phyloP scores from a whole-genome alignment of 2,329 filamentous ascomycete genomes.

The Sporothrix globosa region DNA sequence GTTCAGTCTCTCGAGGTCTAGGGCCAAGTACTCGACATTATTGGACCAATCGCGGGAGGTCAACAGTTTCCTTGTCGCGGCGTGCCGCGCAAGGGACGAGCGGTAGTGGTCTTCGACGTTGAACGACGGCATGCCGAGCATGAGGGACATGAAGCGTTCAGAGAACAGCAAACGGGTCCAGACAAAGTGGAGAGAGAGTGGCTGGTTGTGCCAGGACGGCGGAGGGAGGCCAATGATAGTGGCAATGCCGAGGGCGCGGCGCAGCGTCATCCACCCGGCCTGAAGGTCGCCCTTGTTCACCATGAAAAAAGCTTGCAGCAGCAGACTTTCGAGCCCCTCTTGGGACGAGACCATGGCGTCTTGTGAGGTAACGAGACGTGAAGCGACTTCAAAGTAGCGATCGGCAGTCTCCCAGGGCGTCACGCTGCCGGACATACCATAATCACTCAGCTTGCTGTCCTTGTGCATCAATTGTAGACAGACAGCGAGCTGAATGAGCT shows the following conservation, averaged over 20 bases:
- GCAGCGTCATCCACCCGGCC: constrained; percentile 49
- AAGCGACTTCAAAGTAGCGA: constrained; percentile 27
- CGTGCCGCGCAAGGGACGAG: constrained; percentile 33
- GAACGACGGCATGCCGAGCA: constrained; percentile 50
- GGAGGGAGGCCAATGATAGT: constrained; percentile 10
- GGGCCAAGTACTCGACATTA: constrained; percentile 34
- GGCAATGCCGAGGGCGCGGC: constrained; percentile 47
- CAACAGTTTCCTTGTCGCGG: constrained; percentile 29
- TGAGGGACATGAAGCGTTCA: constrained; percentile 52
- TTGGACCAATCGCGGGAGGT: constrained; percentile 32
- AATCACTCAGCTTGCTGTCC: constrained; percentile 37
- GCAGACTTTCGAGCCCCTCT: constrained; percentile 54
- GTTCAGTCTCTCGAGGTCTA: constrained; percentile 43
- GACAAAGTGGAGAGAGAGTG: constrained; percentile 43
- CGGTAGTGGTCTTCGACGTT: constrained; percentile 35
- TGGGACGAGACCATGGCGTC: constrained; percentile 50
- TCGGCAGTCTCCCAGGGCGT: constrained; percentile 35
- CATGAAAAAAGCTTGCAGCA: constrained; percentile 51
- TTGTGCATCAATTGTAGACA: constrained; percentile 31
- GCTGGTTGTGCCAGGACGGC: constrained; percentile 35
- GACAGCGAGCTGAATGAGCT: constrained; percentile 33
- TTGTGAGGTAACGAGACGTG: constrained; percentile 48
- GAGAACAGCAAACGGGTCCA: constrained; percentile 50
- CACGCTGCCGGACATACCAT: constrained; percentile 39
- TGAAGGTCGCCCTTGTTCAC: constrained; percentile 52